Base-by-base conservation (phyloP, 2,329 filamentous ascomycete species). In the Didymella pinodella region DNA sequence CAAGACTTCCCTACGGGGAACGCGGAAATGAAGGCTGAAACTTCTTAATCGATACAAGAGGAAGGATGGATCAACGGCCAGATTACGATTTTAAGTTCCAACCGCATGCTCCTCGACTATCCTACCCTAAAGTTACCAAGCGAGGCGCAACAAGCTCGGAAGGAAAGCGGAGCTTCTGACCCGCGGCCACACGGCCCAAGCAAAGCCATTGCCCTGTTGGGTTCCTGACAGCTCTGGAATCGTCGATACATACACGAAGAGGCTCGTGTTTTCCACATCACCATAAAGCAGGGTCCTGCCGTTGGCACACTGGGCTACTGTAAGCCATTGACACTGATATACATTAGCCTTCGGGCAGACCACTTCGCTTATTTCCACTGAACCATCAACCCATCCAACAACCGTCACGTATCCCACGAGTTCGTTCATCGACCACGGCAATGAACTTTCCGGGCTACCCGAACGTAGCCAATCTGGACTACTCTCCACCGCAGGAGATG, bases 371-470 rank as follows among this genome's bases (percentile, higher is more conserved):
- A 59, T 46, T 53, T 29, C 53, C 51, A 60, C 29, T 60, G 50
- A 40, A 41, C 47, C 41, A 43, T 48, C 62, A 41, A 46, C 12
- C 22, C 55, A 58, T 46, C 48, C 40, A 38, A 22, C 38, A 16
- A 49, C 40, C 40, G 31, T 43, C 31, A 26, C 34, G 55, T 36
- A 48, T 44, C 29, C 20, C 48, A 54, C 45, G 54, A 38, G 29
- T 45, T 48, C 34, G 20, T 38, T 25, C 45, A 46, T 29, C 40
- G 25, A 45, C 18, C 45, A 18, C 54, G 43, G 57, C 56, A 50
- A 75, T 74, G 70, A 67, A 68, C 57, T 62, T 62, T 49, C 63
- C 63, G 41, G 64, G 54, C 41, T 68, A 65, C 54, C 66, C 70
- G 12, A 63, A 66, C 34, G 63, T 66, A 56, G 64, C 65, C 61